Evolutionary conservation across 2,329 filamentous ascomycete species (phyloP).

Genomic region (Colletotrichum musicola): DNA sequence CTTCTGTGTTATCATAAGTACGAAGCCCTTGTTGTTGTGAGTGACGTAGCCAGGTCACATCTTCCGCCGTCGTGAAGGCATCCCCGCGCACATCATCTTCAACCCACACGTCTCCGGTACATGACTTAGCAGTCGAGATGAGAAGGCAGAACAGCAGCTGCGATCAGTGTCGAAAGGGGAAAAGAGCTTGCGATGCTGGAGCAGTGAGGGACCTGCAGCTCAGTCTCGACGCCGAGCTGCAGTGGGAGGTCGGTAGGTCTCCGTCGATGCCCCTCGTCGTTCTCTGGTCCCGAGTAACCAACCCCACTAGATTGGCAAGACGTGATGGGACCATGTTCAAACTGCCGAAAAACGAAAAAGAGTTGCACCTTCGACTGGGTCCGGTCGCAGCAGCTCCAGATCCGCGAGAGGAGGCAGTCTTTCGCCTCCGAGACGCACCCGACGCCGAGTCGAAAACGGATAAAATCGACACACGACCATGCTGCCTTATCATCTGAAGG

Average conservation of each 20-base stretch:
- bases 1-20: not conserved
- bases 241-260: constrained; percentile 30
- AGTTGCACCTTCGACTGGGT: constrained; percentile 47
- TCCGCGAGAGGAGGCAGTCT: constrained; percentile 14
- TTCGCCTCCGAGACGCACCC: not conserved
- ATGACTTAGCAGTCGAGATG: constrained; percentile 13
- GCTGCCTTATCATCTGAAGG: not conserved
- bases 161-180: constrained; percentile 45
- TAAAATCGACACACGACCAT: constrained; percentile 7
- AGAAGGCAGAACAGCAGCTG: constrained; percentile 42
- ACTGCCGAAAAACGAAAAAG: constrained; percentile 48
- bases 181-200: constrained; percentile 43
- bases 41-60: not conserved
- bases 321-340: constrained; percentile 42
- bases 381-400: constrained; percentile 33
- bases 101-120: not conserved
- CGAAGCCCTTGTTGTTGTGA: not conserved
- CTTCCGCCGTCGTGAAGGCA: not conserved
- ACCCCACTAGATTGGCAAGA: constrained; percentile 20
- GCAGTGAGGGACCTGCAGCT: constrained; percentile 25
- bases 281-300: not conserved
- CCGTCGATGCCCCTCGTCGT: not conserved
- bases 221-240: constrained; percentile 9
- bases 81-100: not conserved
- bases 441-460: constrained; percentile 4